Evolutionary conservation across 192 early-diverging fungal species (phyloP), one percentile per base, ranked within the genome.

Genomic region (Jimgerdemannia flammicorona): DNA sequence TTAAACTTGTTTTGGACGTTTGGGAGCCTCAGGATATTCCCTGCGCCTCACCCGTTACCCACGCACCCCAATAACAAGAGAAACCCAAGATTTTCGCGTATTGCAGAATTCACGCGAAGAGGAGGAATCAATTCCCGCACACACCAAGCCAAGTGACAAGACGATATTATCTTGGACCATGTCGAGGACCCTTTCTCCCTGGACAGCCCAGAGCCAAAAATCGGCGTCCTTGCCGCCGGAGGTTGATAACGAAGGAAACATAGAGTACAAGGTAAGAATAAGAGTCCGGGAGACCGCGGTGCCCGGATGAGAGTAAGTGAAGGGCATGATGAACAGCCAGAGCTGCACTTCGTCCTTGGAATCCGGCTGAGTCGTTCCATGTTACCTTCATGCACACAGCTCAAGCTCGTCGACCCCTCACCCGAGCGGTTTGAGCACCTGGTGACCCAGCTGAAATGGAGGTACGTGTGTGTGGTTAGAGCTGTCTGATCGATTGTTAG

Each of bases 381-480:
- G 4, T 10, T 20, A 14, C 64, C 66, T 43, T 63, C 41, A 40
- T 59, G 6, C 66, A 75, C 66, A 75, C 75, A 97, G 91, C 90
- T 95, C 68, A 88, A 92, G 72, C 75, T 95, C 39, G 78, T 93
- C n/a, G 84, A 88, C 44, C 88, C 90, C 4, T 79, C 89, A 3
- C 80, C 85, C 4, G 90, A 91, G 72, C 81, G 96, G 11, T 77
- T 95, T 18, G 90, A 94, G 73, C 96, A 98, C 72, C 83, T 98
- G 10, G 89, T 94, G 4, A 97, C 95, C 6, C 96, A 98, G 85
- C 81, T 98, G 44, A 94, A 95, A 75, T 97, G 95, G 95, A 86
- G 96, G 81, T 75, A 79, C 44, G 73, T 10, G 43, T 75, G 44
- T 78, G 75, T 40, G 3, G 3, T 44, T 18, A 64, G 17, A 17